A percentile compares a stretch with the other conserved stretches of the same genome.
Evolutionary conservation across 1,139 yeast species (phyloP).

Genomic region (Zygotorulaspora mrakii): DNA sequence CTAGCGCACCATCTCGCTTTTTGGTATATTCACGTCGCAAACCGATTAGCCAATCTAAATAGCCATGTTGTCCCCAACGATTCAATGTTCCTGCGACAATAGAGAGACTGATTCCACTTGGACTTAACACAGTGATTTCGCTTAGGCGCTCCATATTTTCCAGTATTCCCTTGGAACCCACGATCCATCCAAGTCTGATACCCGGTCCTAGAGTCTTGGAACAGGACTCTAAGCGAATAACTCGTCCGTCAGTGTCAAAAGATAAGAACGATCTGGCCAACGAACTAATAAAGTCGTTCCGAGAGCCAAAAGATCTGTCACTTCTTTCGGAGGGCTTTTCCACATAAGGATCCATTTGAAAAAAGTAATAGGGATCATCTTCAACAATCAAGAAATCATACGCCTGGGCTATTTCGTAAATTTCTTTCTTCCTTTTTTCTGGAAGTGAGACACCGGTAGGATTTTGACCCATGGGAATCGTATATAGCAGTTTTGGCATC

Average conservation of each 20-base stretch:
- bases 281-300: slow-evolving; percentile 57
- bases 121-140: slow-evolving; percentile 78
- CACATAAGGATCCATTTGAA: slow-evolving; percentile 74
- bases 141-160: slow-evolving; percentile 70
- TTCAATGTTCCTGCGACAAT: slow-evolving; percentile 57
- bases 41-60: slow-evolving; percentile 84
- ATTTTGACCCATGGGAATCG: slow-evolving; percentile 91
- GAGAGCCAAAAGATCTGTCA: slow-evolving; percentile 29
- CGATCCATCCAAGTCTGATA: slow-evolving; percentile 84
- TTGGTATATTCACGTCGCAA: slow-evolving; percentile 76
- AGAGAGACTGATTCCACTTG: slow-evolving; percentile 79
- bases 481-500: slow-evolving; percentile 76
- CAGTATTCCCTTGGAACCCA: slow-evolving; percentile 63
- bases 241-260: slow-evolving; percentile 84
- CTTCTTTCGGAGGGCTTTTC: slow-evolving; percentile 36
- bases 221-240: slow-evolving; percentile 82
- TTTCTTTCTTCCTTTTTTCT: slow-evolving; percentile 61
- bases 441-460: slow-evolving; percentile 87
- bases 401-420: slow-evolving; percentile 72
- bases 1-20: slow-evolving; percentile 65
- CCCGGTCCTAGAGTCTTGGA: slow-evolving; percentile 95
- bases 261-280: slow-evolving; percentile 77
- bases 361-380: slow-evolving; percentile 93
- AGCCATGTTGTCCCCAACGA: slow-evolving; percentile 73
- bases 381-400: slow-evolving; percentile 82